Evolutionary conservation across 2,329 filamentous ascomycete species (phyloP).

Genomic region (Nannizziopsis barbatae): DNA sequence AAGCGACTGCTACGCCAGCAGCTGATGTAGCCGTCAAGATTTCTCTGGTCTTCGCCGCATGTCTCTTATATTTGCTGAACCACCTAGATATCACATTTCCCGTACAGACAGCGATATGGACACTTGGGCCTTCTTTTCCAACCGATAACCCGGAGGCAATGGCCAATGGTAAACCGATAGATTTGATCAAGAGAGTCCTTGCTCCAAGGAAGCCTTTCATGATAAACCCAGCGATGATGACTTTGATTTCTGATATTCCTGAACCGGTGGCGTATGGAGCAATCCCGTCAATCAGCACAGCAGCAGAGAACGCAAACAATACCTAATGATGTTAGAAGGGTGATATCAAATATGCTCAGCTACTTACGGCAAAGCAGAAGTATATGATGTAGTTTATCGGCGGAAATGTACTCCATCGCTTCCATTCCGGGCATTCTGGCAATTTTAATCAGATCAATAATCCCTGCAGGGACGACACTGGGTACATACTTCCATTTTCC

Average conservation of each 20-base stretch:
- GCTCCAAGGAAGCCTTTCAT: slow-evolving; percentile 97
- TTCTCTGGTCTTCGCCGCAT: slow-evolving; percentile 88
- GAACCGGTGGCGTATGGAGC: slow-evolving; percentile 93
- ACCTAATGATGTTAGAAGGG: slow-evolving; percentile 38
- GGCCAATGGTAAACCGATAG: slow-evolving; percentile 74
- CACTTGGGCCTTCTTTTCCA: slow-evolving; percentile 92
- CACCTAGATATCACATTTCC: slow-evolving; percentile 91
- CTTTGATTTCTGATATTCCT: slow-evolving; percentile 98
- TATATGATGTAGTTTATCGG: slow-evolving; percentile 80
- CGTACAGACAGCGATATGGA: slow-evolving; percentile 97
- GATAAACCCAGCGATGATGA: slow-evolving; percentile 95
- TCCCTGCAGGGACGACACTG: not conserved
- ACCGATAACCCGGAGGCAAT: slow-evolving; percentile 92
- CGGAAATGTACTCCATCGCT: slow-evolving; percentile 69
- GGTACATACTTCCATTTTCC: slow-evolving; percentile 52
- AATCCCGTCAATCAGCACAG: slow-evolving; percentile 76
- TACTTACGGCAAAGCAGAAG: slow-evolving; percentile 64
- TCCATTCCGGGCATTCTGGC: slow-evolving; percentile 74
- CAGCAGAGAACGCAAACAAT: slow-evolving; percentile 69
- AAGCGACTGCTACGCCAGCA: slow-evolving; percentile 89
- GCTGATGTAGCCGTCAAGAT: slow-evolving; percentile 90
- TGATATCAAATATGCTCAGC: not conserved
- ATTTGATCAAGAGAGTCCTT: slow-evolving; percentile 90
- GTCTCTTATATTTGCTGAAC: slow-evolving; percentile 83
- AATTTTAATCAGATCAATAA: slow-evolving; percentile 5